Base-by-base conservation (phyloP, 345 rosid species). In the Erysimum cheiranthoides region DNA sequence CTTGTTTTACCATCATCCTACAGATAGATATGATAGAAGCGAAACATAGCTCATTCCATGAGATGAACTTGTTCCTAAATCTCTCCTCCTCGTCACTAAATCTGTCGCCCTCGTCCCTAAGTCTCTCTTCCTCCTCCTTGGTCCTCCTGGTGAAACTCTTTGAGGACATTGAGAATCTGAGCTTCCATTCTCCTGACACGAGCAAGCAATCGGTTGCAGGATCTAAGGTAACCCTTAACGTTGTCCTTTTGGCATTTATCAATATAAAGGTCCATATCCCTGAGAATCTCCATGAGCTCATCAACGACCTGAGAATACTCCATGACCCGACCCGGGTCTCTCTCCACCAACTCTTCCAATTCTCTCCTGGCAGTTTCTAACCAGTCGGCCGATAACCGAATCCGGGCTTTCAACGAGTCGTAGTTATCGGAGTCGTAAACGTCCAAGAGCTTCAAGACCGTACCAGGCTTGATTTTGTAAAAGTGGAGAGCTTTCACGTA, bases 121-220 rank as follows among this genome's bases (percentile, higher is more conserved):
- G 65, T 46, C 1, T 34, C 45, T 40, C 50, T 42, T n/a, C 63
- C 43, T 5, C 35, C 50, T 57, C 1, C 39, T 49, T 50, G 28
- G 27, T 69, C 21, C 36, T 60, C 69, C 1, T 77, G 67, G 4
- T 71, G 76, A 31, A 77, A 71, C 57, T 78, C 62, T 66, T 43
- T 27, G 8, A 78, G 51, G 4, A 53, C 30, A 66, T 72, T 50
- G n/a, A 78, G 69, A 78, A 78, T 72, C 69, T 54, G 77, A 51
- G 81, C 73, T 27, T 78, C 81, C 81, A 78, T 72, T 25, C 18
- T 72, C 73, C 81, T 78, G 3, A 78, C 77, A 72, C 81, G 73
- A 61, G 77, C 73, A 78, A 78, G 81, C 63, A 78, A 50, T 4
- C 77, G 67, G 28, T 78, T 72, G 63, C 81, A 78, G n/a, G 77